A percentile compares a stretch with the other conserved stretches of the same genome.
Evolutionary conservation across 805 yeast species (phyloP).

Genomic region (Schwanniomyces polymorphus): DNA sequence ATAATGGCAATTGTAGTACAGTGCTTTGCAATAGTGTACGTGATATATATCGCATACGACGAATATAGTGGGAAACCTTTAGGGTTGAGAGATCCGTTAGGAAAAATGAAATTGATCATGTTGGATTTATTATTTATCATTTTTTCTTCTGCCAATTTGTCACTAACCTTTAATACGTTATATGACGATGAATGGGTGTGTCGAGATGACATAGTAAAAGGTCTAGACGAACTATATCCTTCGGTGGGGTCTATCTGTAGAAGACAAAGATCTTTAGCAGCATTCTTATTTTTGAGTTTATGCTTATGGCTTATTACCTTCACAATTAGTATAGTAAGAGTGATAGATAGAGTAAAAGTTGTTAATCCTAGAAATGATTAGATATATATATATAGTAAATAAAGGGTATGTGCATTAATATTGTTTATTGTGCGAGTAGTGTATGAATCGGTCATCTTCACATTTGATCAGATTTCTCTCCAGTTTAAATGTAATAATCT

Average conservation of each 20-base stretch:
- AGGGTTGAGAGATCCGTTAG: conserved; percentile 83
- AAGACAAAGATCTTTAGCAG: conserved; percentile 74
- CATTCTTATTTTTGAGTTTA: conserved; percentile 74
- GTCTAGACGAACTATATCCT: conserved; percentile 19
- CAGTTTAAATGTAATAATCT: neutral
- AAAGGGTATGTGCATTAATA: neutral
- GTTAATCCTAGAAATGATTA: conserved; percentile 8
- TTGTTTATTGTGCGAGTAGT: neutral
- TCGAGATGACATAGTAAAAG: conserved; percentile 22
- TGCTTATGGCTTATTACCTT: conserved; percentile 85
- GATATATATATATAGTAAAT: neutral
- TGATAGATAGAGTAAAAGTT: conserved; percentile 61
- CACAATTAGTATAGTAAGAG: conserved; percentile 77
- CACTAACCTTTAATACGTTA: conserved; percentile 81
- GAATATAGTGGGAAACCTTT: conserved; percentile 91
- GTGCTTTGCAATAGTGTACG: conserved; percentile 71
- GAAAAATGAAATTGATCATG: conserved; percentile 77
- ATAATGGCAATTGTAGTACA: conserved; percentile 91
- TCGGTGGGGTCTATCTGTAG: conserved; percentile 60
- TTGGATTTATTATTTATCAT: conserved; percentile 86
- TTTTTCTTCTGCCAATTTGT: conserved; percentile 82
- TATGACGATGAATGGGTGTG: conserved; percentile 84
- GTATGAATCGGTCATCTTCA: neutral
- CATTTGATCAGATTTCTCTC: neutral
- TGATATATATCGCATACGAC: conserved; percentile 81